Evolutionary conservation across 495 filamentous ascomycete genomes (phyloP), one percentile per base, ranked within the genome.

Genomic region (Eremomyces bilateralis): DNA sequence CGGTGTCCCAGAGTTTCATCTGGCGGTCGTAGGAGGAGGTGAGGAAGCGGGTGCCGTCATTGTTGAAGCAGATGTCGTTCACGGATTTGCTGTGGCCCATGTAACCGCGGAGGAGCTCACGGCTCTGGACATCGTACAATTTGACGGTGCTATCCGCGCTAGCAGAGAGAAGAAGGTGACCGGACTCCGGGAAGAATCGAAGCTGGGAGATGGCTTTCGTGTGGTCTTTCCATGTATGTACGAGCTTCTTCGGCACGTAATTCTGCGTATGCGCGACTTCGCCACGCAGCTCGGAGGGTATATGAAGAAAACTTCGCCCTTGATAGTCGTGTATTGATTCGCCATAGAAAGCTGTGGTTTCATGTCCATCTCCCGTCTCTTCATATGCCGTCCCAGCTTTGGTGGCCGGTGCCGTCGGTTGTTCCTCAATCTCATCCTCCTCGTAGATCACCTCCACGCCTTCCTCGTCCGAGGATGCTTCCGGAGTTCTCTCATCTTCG

Each of bases 1-100:
- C 88, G 6, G 83, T 92, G 52, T 95, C 88, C 88, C 88, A 99
- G 33, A 95, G 64, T 57, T 94, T 92, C 55, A 95, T 92, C 53
- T 79, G 72, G 31, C 83, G 72, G 49, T 99, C 88, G 53, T 84
- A 94, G 30, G 76, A 80, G 15, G 76, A 79, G n/a, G 81, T 80
- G 28, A 95, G 61, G 65, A 99, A 94, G 37, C 72, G 72, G 4
- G 64, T 78, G n/a, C 88, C 88, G 19, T 63, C 60, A 0, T 64
- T 64, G 42, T 77, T 77, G 67, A 95, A 95, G 44, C 73, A 76
- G 41, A 90, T 71, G 53, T 94, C 90, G 2, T 81, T 80, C 33
- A 94, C 68, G 24, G 78, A 70, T 53, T 95, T 95, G 42, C 65
- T 72, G 56, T 99, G 88, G 25, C 90, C 88, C 19, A 68, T 70